phyloP scores from a whole-genome alignment of 257 asterid genomes.

The Avicennia marina region DNA sequence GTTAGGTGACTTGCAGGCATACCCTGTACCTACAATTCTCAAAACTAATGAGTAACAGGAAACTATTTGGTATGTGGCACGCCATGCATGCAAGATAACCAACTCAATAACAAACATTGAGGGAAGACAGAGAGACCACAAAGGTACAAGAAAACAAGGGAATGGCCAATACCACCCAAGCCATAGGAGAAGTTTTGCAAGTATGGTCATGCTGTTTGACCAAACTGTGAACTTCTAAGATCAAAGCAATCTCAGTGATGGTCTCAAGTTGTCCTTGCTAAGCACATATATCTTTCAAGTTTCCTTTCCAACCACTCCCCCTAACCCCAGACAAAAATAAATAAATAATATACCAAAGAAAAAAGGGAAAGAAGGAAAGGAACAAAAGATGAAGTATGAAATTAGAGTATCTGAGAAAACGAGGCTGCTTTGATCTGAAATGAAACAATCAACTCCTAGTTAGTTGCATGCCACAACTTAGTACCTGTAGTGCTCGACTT shows the following conservation, averaged over 20 bases:
- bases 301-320: not conserved
- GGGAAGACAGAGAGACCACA: no score
- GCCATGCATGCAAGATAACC: not conserved
- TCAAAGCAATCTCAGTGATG: no score
- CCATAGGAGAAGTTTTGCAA: not conserved
- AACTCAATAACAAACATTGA: not conserved
- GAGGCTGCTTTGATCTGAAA: not conserved
- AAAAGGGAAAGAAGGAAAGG: not conserved
- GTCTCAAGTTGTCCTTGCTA: not conserved
- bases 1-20: not conserved
- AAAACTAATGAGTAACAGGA: no score
- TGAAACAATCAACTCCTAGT: not conserved
- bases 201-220: not conserved
- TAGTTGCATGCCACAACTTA: conserved; percentile 14
- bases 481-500: conserved; percentile 95
- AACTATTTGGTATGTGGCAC: not conserved
- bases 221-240: no score
- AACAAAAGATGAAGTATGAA: not conserved
- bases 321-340: no score
- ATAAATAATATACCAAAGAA: not conserved
- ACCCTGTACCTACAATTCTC: not conserved
- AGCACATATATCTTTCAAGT: not conserved
- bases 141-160: not conserved
- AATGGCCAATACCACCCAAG: no score
- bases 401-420: not conserved